phyloP scores from a whole-genome alignment of 306 rosid genomes.

The Quercus robur region DNA sequence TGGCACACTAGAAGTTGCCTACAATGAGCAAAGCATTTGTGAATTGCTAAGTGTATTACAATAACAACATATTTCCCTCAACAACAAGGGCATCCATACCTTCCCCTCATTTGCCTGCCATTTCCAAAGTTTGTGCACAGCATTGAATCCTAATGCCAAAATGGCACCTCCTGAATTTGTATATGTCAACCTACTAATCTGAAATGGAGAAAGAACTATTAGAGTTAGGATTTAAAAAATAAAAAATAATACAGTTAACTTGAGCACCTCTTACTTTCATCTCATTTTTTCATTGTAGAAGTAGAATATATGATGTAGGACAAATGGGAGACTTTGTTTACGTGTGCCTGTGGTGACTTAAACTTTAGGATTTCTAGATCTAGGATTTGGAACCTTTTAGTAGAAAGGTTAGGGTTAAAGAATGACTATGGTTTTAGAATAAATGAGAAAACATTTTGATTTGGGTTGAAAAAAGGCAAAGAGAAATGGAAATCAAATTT shows the following conservation, averaged over 20 bases:
- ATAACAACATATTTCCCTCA: conserved; percentile 15
- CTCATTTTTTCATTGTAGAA: background rate
- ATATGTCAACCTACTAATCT: conserved; percentile 91
- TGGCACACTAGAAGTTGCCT: conserved; percentile 70
- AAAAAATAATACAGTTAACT: background rate
- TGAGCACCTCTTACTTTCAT: background rate
- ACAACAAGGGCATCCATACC: conserved; percentile 39
- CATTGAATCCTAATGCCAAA: conserved; percentile 92
- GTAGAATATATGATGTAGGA: too few species aligned
- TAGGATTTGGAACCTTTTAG: too few species aligned
- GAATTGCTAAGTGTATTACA: conserved; percentile 27
- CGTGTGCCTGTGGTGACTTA: too few species aligned
- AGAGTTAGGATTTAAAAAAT: background rate
- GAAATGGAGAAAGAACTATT: conserved; percentile 22
- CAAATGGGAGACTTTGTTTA: too few species aligned
- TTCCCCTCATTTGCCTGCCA: conserved; percentile 92
- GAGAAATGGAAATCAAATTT: too few species aligned
- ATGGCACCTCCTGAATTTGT: conserved; percentile 89
- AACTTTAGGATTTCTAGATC: too few species aligned
- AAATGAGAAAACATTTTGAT: too few species aligned
- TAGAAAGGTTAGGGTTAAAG: too few species aligned
- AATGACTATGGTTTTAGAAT: too few species aligned
- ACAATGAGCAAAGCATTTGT: conserved; percentile 23
- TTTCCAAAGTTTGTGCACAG: conserved; percentile 97
- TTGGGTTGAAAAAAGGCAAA: too few species aligned